Conservation (phyloP, 2,329 filamentous ascomycete genomes). For the Paracoccidioides lutzii region DNA sequence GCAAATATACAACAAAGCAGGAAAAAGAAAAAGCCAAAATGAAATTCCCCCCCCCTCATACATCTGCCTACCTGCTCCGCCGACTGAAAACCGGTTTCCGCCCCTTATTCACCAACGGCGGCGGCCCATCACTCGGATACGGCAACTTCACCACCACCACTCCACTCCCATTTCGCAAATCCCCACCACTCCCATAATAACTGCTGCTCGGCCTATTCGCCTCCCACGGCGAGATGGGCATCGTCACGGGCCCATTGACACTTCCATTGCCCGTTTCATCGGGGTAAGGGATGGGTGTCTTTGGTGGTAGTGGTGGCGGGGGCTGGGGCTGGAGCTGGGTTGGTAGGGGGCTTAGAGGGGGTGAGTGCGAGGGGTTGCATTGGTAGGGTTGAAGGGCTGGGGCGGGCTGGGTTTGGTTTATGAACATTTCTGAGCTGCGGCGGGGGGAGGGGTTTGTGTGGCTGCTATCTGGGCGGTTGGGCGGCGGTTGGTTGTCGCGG, state of each 20-base stretch:
- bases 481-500: slow-evolving; percentile 6
- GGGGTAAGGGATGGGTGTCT: slow-evolving; percentile 49
- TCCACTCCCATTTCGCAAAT: slow-evolving; percentile 4
- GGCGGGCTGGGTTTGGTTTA: slow-evolving; percentile 1
- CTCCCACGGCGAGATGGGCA: slow-evolving; percentile 27
- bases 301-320: slow-evolving; percentile 62
- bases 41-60: not conserved
- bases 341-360: slow-evolving; percentile 24
- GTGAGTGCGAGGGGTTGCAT: not conserved
- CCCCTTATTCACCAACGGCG: slow-evolving; percentile 72
- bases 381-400: too few species aligned
- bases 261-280: slow-evolving; percentile 12
- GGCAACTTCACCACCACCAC: slow-evolving; percentile 40
- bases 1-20: not conserved
- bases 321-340: slow-evolving; percentile 23
- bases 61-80: slow-evolving; percentile 20
- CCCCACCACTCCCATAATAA: not conserved
- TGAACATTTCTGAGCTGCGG: slow-evolving; percentile 23
- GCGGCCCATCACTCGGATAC: slow-evolving; percentile 72
- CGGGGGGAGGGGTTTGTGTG: slow-evolving; percentile 20
- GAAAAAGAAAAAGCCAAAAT: not conserved
- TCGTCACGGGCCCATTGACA: slow-evolving; percentile 25
- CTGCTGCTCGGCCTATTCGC: slow-evolving; percentile 11
- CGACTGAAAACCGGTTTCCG: slow-evolving; percentile 64
- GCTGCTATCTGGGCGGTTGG: slow-evolving; percentile 18